phyloP scores from a whole-genome alignment of 257 asterid genomes.

The Solanum pennellii region DNA sequence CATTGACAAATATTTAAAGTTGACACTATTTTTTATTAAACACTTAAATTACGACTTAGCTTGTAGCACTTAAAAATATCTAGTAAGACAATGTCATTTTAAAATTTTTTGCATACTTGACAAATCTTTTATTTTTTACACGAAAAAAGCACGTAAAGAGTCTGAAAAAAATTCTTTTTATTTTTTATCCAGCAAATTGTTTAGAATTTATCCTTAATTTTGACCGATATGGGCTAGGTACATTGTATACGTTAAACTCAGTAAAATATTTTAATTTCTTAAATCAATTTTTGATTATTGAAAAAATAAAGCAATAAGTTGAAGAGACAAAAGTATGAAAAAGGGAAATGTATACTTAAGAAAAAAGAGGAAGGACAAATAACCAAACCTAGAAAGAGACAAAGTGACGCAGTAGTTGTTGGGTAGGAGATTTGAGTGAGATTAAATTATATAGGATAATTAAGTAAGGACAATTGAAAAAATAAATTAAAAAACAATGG shows the following conservation, averaged over 20 bases:
- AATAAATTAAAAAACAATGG: too few relatives aligned
- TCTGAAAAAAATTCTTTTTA: too few relatives aligned
- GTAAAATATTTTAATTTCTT: neutral
- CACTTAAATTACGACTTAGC: neutral
- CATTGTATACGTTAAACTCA: neutral
- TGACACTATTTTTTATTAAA: neutral
- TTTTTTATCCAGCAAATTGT: neutral
- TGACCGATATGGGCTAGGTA: neutral
- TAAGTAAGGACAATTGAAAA: neutral
- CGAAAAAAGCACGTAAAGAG: neutral
- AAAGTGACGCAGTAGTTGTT: neutral
- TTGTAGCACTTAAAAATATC: neutral
- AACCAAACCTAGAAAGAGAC: neutral
- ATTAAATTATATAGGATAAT: neutral
- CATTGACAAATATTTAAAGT: too few relatives aligned
- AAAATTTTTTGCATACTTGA: too few relatives aligned
- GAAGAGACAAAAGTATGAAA: neutral
- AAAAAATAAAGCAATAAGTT: neutral
- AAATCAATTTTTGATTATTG: neutral
- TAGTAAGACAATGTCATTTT: neutral
- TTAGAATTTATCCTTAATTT: too few relatives aligned
- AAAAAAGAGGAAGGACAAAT: neutral
- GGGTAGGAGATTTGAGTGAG: neutral
- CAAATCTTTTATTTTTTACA: neutral
- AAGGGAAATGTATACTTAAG: neutral